Evolutionary conservation across 2,329 filamentous ascomycete species (phyloP), one percentile per base, ranked within the genome.

Genomic region (Malbranchea zuffiana): DNA sequence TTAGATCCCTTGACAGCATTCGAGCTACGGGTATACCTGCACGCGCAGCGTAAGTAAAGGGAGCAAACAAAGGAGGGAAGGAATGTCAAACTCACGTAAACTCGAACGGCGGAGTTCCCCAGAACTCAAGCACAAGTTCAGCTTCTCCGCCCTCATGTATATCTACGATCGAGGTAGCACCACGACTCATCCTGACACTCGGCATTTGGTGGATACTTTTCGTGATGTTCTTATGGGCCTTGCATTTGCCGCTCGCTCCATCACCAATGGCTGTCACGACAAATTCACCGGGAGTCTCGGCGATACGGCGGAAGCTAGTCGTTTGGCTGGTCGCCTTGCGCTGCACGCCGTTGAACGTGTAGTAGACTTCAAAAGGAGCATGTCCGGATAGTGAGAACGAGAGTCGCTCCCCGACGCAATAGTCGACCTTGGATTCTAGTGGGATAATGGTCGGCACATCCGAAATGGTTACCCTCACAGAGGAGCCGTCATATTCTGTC

Each of bases 101-200:
- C 61, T 96, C 90, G 53, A 98, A 98, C 1, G 90, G 90, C 44
- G 90, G 86, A 4, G 83, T 87, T 39, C 92, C 90, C 67, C 82
- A 87, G 62, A 98, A 98, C 51, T 94, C 83, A 50, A 98, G 96
- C 5, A 85, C 66, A 35, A 98, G 86, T 55, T 95, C 84, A 1
- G 90, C 86, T 56, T 92, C 82, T 44, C 86, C 86, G 48, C 90
- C 90, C 65, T 98, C 88, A 57, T 96, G 92, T 44, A 98, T 98
- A 55, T 96, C 90, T 23, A 92, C 79, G 47, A 82, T 77, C 5
- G 78, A 75, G 41, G 83, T 78, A 44, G 74, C 74, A 19, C 92
- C 92, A 51, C 84, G 82, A 53, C 82, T 88, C 47, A 98, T 84
- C 48, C 80, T 80, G 31, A 95, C 92, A 41, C 82, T 87, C 3